Conservation (phyloP, 1,139 yeast species). For the Geotrichum aggregatum region DNA sequence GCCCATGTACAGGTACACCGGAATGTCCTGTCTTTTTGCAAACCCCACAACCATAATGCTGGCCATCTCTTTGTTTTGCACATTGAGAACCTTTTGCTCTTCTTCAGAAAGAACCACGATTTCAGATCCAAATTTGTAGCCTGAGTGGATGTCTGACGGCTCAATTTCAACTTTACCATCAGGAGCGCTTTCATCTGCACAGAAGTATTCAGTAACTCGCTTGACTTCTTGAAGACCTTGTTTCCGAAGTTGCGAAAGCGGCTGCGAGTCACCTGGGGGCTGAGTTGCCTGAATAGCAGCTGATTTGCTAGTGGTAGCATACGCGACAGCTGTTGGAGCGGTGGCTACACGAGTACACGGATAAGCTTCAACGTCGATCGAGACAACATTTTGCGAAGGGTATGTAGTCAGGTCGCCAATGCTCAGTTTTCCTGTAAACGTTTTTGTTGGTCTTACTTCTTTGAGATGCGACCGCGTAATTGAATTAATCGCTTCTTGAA, state of each 20-base stretch:
- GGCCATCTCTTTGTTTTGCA: slow-evolving; percentile 6
- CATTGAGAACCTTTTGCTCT: slow-evolving; percentile 43
- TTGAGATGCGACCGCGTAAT: slow-evolving; percentile 36
- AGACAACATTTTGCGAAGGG: slow-evolving; percentile 25
- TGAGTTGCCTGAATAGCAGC: slow-evolving; percentile 3
- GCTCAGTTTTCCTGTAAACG: slow-evolving; percentile 42
- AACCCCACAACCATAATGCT: slow-evolving; percentile 62
- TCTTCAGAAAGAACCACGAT: slow-evolving; percentile 49
- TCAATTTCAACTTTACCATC: slow-evolving; percentile 1
- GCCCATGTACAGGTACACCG: slow-evolving; percentile 56
- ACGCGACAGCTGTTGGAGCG: slow-evolving; percentile 39
- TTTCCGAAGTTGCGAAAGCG: not conserved
- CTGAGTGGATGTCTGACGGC: slow-evolving; percentile 37
- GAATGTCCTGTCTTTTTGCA: slow-evolving; percentile 45
- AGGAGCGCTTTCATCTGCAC: slow-evolving; percentile 17
- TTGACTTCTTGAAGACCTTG: slow-evolving; percentile 27
- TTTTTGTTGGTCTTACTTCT: slow-evolving; percentile 41
- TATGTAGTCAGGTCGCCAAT: slow-evolving; percentile 38
- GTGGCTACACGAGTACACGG: slow-evolving; percentile 57
- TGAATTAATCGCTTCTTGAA: slow-evolving; percentile 25
- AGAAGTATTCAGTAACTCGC: slow-evolving; percentile 25
- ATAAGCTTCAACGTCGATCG: slow-evolving; percentile 54
- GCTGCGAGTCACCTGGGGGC: not conserved
- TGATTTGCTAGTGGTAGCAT: slow-evolving; percentile 11
- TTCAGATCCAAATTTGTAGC: slow-evolving; percentile 67